Conservation (phyloP, 352 stramenopile species). For the Phytophthora idaei region DNA sequence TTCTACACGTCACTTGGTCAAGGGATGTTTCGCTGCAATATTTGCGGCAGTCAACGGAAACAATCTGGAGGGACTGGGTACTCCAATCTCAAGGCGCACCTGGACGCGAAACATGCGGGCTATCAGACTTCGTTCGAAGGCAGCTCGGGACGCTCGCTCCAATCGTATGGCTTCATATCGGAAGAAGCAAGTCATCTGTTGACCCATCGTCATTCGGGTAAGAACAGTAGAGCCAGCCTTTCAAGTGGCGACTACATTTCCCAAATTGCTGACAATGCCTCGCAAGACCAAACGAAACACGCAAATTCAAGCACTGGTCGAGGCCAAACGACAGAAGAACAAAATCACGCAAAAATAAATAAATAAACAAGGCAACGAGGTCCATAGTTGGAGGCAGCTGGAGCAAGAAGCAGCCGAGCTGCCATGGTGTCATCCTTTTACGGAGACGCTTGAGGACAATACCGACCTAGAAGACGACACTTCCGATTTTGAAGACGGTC, state of each 20-base stretch:
- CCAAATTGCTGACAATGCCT: no score
- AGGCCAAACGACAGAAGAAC: no score
- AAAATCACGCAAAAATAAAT: no score
- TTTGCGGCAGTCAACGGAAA: not conserved
- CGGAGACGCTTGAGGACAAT: not conserved
- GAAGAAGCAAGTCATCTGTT: constrained; percentile 11
- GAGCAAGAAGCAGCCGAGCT: not conserved
- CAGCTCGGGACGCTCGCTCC: not conserved
- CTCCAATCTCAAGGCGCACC: not conserved
- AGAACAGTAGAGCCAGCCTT: no score
- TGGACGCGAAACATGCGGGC: not conserved
- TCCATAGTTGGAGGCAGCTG: not conserved
- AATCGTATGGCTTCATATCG: constrained; percentile 3
- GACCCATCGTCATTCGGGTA: not conserved
- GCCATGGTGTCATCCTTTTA: not conserved
- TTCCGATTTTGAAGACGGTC: not conserved
- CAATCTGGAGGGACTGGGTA: not conserved
- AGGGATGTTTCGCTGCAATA: no score
- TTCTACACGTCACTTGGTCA: no score
- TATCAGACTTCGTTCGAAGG: not conserved
- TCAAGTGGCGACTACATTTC: no score
- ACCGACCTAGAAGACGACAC: not conserved
- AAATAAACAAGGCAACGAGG: no score
- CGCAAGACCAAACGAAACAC: no score
- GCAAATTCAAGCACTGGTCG: no score